Conservation (phyloP, 169 alveolate species). For the Theileria sp. region DNA sequence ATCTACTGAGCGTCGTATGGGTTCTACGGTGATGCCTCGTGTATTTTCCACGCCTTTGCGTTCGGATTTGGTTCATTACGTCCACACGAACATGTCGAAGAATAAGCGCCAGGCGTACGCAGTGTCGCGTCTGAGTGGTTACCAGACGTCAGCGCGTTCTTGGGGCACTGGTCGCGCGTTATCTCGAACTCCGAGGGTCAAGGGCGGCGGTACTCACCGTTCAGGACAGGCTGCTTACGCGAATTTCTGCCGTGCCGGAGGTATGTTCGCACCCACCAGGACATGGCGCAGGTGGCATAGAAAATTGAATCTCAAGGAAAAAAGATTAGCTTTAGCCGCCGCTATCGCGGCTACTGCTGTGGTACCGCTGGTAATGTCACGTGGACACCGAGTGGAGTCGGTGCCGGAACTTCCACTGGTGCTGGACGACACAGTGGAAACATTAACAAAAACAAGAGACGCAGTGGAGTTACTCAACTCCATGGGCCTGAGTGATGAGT, state of each 20-base stretch:
- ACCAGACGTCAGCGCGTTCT: constrained; percentile 97
- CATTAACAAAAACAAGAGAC: constrained; percentile 87
- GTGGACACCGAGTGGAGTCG: constrained; percentile 95
- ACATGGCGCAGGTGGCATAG: constrained; percentile 98
- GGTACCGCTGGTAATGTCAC: constrained; percentile 95
- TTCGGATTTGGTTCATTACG: constrained; percentile 93
- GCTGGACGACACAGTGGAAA: constrained; percentile 82
- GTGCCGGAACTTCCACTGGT: constrained; percentile 97
- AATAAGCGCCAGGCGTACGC: constrained; percentile 96
- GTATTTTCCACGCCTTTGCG: constrained; percentile 96
- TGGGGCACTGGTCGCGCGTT: constrained; percentile 99
- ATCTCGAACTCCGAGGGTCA: constrained; percentile 98
- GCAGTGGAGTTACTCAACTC: constrained; percentile 82
- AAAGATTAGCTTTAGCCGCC: constrained; percentile 97
- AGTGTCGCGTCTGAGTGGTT: constrained; percentile 84
- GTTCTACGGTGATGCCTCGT: constrained; percentile 84
- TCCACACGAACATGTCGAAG: constrained; percentile 91
- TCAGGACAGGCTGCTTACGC: constrained; percentile 99
- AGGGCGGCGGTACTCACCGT: constrained; percentile 98
- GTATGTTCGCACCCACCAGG: constrained; percentile 97
- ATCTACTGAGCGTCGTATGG: constrained; percentile 64
- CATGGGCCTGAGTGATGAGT: constrained; percentile 89
- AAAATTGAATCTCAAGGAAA: constrained; percentile 92
- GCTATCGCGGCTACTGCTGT: constrained; percentile 97
- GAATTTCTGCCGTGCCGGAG: constrained; percentile 98